Base-by-base conservation (phyloP, 2,329 filamentous ascomycete species). In the Stenocarpella maydis region DNA sequence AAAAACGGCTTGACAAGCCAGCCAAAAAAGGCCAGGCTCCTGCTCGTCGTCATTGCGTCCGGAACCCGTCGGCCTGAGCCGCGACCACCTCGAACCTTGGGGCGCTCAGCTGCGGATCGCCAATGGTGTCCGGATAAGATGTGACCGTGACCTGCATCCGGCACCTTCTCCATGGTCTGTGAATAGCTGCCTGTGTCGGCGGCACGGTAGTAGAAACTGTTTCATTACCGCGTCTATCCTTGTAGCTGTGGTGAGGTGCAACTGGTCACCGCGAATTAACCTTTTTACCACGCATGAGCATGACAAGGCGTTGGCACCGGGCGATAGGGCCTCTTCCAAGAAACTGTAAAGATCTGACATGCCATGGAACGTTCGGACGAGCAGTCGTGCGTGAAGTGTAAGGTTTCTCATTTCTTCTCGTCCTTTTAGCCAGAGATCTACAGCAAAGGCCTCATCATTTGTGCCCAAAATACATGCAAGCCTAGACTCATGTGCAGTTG, bases 11-110 rank as follows among this genome's bases (percentile, higher is more conserved):
- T 34, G 49, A 65, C n/a, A 24, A 37, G 50, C n/a, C 50, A 47
- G 50, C 52, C n/a, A n/a, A 55, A 55, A 17, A 28, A 37, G 2
- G 34, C 34, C 34, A 37, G 34, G 34, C 34, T 37, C 34, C 34
- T 39, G 45, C 34, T 65, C 67, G 14, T 68, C 58, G 54, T 58
- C 67, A 69, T 69, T 69, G 67, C 67, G 55, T 49, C 60, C 60
- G 67, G 67, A 69, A 60, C 50, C 60, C 31, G 24, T 52, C 67
- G 67, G 67, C 60, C 37, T 69, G 67, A 69, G 67, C 67, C 67
- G 67, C 67, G 60, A 58, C 49, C 21, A 19, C 43, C 58, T 63
- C 58, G 41, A 63, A 63, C 58, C 43, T 63, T 37, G 58, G 58
- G 49, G 49, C 14, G 58, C 58, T 43, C 43, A 63, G 58, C 26